Base-by-base conservation (phyloP, 768 basidiomycete genomes). In the Hericium coralloides region DNA sequence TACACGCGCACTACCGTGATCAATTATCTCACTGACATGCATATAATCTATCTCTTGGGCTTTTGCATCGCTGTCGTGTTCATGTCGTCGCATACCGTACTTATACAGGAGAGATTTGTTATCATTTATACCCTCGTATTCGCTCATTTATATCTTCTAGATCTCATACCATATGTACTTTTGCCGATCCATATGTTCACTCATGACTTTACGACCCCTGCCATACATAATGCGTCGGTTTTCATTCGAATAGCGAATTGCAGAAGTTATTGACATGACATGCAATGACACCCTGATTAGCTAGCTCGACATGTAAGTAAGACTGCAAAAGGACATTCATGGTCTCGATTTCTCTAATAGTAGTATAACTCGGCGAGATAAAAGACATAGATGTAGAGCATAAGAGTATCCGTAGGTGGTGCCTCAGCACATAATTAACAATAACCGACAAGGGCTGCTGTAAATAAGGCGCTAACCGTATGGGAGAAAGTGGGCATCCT, bases 1-100 rank as follows among this genome's bases (percentile, higher is more conserved):
- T 53, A 91, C 88, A 65, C 81, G 87, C 65, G 38, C 60, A 38
- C 55, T 54, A 3, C 58, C 58, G 7, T 63, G 56, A 58, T 59
- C 17, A 31, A 8, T 31, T 55, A 41, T 36, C 52, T 52, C 49
- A 20, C 48, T 41, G 51, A 31, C 53, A 52, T 57, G 53, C 53
- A 47, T 31, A n/a, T 45, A 45, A n/a, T 20, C 43, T 45, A 20
- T 45, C 43, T 50, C 49, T 50, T 50, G 26, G 26, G 18, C 26
- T 25, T 50, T 53, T 23, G 14, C 38, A 23, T 58, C 49, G 50
- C 38, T 53, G 36, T 49, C 38, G 41, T 31, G 5, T 22, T 31
- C 18, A 10, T 54, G 53, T 45, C 18, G 39, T 47, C 55, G 43
- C 55, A 53, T 57, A 63, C 45, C 55, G 60, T 63, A 63, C 55